Base-by-base conservation (phyloP, 768 basidiomycete species). In the Auriculariales sp. region DNA sequence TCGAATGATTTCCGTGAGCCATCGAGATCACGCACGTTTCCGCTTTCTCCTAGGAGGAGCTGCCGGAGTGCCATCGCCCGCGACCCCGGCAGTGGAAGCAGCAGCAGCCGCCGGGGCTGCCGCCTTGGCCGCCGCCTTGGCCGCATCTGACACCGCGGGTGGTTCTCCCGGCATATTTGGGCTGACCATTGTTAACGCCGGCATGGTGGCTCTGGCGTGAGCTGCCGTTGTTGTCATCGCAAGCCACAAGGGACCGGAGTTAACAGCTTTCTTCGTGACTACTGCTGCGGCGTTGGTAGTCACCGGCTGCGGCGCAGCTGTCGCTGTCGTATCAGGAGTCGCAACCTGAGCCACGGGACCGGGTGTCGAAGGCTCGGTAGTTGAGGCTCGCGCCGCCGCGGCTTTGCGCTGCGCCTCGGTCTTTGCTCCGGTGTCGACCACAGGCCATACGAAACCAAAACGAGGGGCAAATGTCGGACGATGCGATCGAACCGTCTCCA, bases 401-500 rank as follows among this genome's bases (percentile, higher is more conserved):
- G 52, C 66, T 78, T 56, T 79, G 77, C 36, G 52, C 56, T 22
- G 64, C 54, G 46, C 29, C 29, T 75, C 67, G 3, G 78, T 61
- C 55, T 82, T 10, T 2, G 36, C 19, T 19, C 52, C 45, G 4
- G 48, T 50, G 1, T 52, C 82, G 48, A 73, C 68, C 54, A 91
- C 80, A 42, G 89, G 86, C 89, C 89, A 93, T 1, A 81, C 73
- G 59, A 88, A 87, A 4, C 85, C 86, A 25, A 81, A 81, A 39
- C 84, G 75, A 45, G 89, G 88, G 10, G 84, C 86, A 63, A 85
- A 90, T 52, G 82, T 79, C 12, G 90, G 90, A 53, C 83, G 72
- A 58, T 85, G 74, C 52, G 71, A 71, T 49, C 83, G 80, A 56
- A 93, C 67, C 48, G 74, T 73, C 55, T 85, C 77, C 49, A 94